These are phyloP conservation scores for Phytopythium sindhum DNA, from an alignment of 352 stramenopile species.

Conservation along the genomic window DNA sequence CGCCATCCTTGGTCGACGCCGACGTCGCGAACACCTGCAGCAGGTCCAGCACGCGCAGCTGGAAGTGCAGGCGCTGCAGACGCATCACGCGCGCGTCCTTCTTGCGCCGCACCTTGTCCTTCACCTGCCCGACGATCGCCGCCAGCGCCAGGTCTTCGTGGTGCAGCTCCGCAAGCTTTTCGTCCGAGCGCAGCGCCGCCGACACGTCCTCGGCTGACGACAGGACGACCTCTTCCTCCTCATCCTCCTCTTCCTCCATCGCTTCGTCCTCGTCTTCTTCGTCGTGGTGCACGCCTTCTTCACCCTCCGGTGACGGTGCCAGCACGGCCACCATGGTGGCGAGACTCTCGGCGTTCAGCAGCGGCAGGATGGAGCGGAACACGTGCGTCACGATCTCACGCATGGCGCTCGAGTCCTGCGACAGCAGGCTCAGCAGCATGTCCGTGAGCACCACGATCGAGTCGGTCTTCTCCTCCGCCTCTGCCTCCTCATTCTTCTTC, in stretches of 20 bases:
- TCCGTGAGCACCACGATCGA: slow-evolving; percentile 79
- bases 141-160: slow-evolving; percentile 76
- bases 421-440: slow-evolving; percentile 77
- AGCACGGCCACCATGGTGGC: slow-evolving; percentile 74
- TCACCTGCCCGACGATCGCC: slow-evolving; percentile 77
- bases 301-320: slow-evolving; percentile 28
- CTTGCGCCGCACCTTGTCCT: slow-evolving; percentile 69
- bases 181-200: slow-evolving; percentile 60
- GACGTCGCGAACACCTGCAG: slow-evolving; percentile 58
- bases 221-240: slow-evolving; percentile 60
- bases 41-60: slow-evolving; percentile 80
- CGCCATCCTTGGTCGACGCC: slow-evolving; percentile 12
- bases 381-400: slow-evolving; percentile 81
- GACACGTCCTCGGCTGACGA: slow-evolving; percentile 58
- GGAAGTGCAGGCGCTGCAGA: slow-evolving; percentile 79
- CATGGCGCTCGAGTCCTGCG: slow-evolving; percentile 80
- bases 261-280: slow-evolving; percentile 46
- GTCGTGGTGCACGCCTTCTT: slow-evolving; percentile 23
- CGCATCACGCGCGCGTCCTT: slow-evolving; percentile 65
- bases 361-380: slow-evolving; percentile 69
- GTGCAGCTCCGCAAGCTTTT: slow-evolving; percentile 64
- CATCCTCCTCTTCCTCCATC: slow-evolving; percentile 35
- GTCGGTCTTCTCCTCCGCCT: slow-evolving; percentile 27
- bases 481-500: slow-evolving; percentile 15
- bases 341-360: slow-evolving; percentile 58